These are phyloP conservation scores for Roridomyces roridus DNA, from an alignment of 768 basidiomycete species.

Conservation along the genomic window DNA sequence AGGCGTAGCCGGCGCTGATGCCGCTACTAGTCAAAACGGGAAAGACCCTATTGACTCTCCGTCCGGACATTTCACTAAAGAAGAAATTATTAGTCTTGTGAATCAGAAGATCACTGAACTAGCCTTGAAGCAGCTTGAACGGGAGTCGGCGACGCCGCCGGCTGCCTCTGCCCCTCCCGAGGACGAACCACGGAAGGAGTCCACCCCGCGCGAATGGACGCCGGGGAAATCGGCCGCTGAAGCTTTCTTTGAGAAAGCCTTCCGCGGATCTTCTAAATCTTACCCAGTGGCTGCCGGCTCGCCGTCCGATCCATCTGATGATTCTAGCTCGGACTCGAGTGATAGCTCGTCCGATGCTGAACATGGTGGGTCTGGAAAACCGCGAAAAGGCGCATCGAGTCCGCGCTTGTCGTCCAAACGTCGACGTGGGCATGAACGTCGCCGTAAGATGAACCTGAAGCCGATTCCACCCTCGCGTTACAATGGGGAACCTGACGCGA, in stretches of 20 bases:
- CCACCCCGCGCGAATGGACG: too few species aligned
- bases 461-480: constrained; percentile 31
- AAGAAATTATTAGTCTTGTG: too few species aligned
- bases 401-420: constrained; percentile 2
- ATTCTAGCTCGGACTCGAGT: background rate
- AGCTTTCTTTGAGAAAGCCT: background rate
- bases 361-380: background rate
- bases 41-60: too few species aligned
- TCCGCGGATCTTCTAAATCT: background rate
- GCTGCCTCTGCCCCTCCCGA: too few species aligned
- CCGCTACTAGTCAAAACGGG: too few species aligned
- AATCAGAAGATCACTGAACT: too few species aligned
- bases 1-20: too few species aligned
- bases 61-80: too few species aligned
- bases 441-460: constrained; percentile 22
- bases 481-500: constrained; percentile 30
- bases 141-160: too few species aligned
- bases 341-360: background rate
- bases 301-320: background rate
- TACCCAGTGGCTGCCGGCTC: too few species aligned
- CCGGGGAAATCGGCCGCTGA: background rate
- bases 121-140: too few species aligned
- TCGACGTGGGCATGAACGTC: background rate
- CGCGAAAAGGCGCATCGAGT: background rate
- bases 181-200: too few species aligned